phyloP scores from a whole-genome alignment of 139 green algal genomes.

The Mesostigma viride region DNA sequence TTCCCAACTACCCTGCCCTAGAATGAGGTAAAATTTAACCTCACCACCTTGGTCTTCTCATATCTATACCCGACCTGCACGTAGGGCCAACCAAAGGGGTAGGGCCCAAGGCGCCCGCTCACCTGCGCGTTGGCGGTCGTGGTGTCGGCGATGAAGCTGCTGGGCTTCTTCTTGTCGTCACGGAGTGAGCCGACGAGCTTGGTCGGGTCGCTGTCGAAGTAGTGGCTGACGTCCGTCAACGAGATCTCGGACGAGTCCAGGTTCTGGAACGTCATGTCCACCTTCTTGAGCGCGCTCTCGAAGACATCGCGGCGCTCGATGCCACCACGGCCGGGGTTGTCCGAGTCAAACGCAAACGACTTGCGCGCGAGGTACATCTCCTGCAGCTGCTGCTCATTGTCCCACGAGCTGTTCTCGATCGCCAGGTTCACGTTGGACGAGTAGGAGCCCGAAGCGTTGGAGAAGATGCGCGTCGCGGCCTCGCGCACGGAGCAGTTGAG shows the following conservation, averaged over 20 bases:
- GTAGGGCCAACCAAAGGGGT: neutral
- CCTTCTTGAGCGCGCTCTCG: slow-evolving; percentile 86
- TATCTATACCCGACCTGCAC: too few relatives aligned
- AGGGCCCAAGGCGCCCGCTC: neutral
- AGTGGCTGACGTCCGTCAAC: slow-evolving; percentile 92
- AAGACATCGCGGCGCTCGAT: slow-evolving; percentile 80
- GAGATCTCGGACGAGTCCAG: slow-evolving; percentile 95
- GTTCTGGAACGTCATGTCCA: slow-evolving; percentile 99
- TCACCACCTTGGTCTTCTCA: too few relatives aligned
- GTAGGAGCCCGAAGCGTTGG: slow-evolving; percentile 88
- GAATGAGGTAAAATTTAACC: too few relatives aligned
- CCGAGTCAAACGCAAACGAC: slow-evolving; percentile 95
- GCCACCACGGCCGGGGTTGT: slow-evolving; percentile 78
- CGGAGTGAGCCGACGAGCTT: slow-evolving; percentile 91
- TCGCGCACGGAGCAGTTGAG: slow-evolving; percentile 70
- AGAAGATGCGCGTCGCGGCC: slow-evolving; percentile 91
- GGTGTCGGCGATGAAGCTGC: slow-evolving; percentile 94
- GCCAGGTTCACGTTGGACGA: slow-evolving; percentile 98
- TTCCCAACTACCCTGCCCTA: too few relatives aligned
- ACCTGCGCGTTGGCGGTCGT: slow-evolving; percentile 94
- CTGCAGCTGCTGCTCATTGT: slow-evolving; percentile 87
- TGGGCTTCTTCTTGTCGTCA: slow-evolving; percentile 70
- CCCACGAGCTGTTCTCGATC: slow-evolving; percentile 93
- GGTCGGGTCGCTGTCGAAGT: slow-evolving; percentile 97
- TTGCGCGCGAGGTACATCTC: slow-evolving; percentile 74